Percentiles rank a stretch among this genome's conserved stretches.
Evolutionary conservation across 2,329 filamentous ascomycete genomes (phyloP).

Genomic region (Epichloe hybrida): DNA sequence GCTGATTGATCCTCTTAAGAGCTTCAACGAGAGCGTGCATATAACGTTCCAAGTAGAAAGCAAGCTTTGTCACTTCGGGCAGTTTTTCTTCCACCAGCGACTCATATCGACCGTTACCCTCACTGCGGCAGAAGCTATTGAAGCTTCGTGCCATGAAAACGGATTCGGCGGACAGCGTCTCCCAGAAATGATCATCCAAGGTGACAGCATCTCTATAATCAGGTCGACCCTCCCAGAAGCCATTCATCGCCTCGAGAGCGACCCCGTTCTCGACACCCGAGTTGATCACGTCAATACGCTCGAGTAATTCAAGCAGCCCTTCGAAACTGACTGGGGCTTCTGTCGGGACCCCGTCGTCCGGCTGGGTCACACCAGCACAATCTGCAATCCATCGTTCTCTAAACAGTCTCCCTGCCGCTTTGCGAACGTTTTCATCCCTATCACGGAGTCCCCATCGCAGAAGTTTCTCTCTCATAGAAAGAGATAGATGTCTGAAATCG

Average conservation of each 20-base stretch:
- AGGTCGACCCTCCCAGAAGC: slow-evolving; percentile 88
- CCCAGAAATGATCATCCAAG: slow-evolving; percentile 67
- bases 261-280: slow-evolving; percentile 83
- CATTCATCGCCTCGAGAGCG: slow-evolving; percentile 83
- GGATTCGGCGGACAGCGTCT: slow-evolving; percentile 69
- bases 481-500: slow-evolving; percentile 84
- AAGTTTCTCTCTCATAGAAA: slow-evolving; percentile 91
- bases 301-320: slow-evolving; percentile 78
- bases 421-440: slow-evolving; percentile 84
- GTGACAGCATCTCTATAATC: slow-evolving; percentile 62
- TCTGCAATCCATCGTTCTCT: slow-evolving; percentile 97
- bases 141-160: slow-evolving; percentile 85
- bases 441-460: slow-evolving; percentile 90
- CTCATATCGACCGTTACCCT: slow-evolving; percentile 62
- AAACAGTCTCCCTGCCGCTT: slow-evolving; percentile 81
- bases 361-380: slow-evolving; percentile 57
- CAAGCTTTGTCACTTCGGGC: slow-evolving; percentile 84
- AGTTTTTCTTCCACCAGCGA: slow-evolving; percentile 79
- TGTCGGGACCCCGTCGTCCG: slow-evolving; percentile 40
- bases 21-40: slow-evolving; percentile 54
- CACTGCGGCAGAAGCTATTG: slow-evolving; percentile 77
- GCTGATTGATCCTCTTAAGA: slow-evolving; percentile 42
- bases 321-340: slow-evolving; percentile 58
- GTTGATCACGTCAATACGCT: slow-evolving; percentile 86
- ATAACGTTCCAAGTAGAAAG: slow-evolving; percentile 74